phyloP scores from a whole-genome alignment of 2,329 filamentous ascomycete species.

The Rugonectria rugulosa region DNA sequence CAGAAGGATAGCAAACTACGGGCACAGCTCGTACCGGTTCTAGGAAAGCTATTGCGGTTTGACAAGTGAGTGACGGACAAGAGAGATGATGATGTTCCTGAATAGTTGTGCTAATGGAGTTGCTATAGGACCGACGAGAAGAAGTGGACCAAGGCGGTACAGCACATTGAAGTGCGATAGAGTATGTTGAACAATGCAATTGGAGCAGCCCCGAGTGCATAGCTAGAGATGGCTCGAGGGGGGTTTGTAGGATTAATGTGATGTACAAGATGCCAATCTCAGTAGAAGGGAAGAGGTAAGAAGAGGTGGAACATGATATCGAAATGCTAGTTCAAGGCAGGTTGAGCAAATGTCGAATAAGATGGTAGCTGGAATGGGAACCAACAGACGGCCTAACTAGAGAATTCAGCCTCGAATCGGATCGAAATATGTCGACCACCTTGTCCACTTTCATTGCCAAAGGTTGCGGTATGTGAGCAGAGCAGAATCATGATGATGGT shows the following conservation, averaged over 20 bases:
- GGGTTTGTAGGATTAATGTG: background rate
- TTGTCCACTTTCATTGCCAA: too few relatives aligned
- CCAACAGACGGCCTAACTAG: too few relatives aligned
- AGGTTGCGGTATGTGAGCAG: too few relatives aligned
- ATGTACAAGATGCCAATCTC: too few relatives aligned
- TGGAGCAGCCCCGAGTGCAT: background rate
- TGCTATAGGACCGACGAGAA: conserved; percentile 71
- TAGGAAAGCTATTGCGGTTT: conserved; percentile 79
- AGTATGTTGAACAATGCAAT: conserved; percentile 3
- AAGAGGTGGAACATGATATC: background rate
- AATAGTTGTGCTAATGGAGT: conserved; percentile 27
- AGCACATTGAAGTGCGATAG: conserved; percentile 54
- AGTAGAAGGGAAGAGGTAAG: too few relatives aligned
- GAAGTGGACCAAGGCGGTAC: conserved; percentile 83
- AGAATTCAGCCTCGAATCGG: too few relatives aligned
- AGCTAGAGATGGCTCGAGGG: background rate
- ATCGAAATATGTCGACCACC: too few relatives aligned
- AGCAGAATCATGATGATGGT: too few relatives aligned
- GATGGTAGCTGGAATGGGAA: background rate
- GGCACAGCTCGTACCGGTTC: conserved; percentile 77
- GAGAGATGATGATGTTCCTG: too few relatives aligned
- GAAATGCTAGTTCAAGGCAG: too few relatives aligned
- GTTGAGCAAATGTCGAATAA: too few relatives aligned
- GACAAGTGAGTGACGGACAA: conserved; percentile 74
- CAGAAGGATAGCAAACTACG: conserved; percentile 80